Base-by-base conservation (phyloP, 371 early-diverging fungal genomes). In the Saksenaea oblongispora region DNA sequence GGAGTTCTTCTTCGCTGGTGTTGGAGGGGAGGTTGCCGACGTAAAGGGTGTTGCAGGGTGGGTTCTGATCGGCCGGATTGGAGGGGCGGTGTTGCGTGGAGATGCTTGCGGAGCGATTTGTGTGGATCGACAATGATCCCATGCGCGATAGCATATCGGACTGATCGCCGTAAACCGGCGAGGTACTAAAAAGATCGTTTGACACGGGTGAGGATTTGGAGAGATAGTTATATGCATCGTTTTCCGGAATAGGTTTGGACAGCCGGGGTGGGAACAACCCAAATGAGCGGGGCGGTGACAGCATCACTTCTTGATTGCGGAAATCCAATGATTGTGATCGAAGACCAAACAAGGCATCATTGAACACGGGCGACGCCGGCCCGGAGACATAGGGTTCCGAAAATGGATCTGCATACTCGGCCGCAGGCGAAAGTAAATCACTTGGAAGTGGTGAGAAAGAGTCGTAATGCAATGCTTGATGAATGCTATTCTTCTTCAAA, bases 21-120 rank as follows among this genome's bases (percentile, higher is more conserved):
- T 89, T 87, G 60, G 82, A 75, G 5, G 94, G 92, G 39, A 95
- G 77, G 70, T 95, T 95, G 55, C 95, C 95, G 27, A 95, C 94
- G 69, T 95, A 94, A 35, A 94, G 79, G 9, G 95, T 94, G 73
- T 95, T 95, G 83, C 96, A 94, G 1, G 95, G 95, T 31, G 94
- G 94, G 71, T 95, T 94, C 71, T 92, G 91, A 72, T 93, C 95
- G 44, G 86, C 87, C 8, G 87, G 84, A 65, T 89, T 88, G 17
- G 63, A 60, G 9, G 63, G 58, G 14, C 70, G 58, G 28, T 54
- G 53, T 18, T 54, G 59, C 9, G 36, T 28, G 69, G 71, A 39
- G 62, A 64, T 11, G 72, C 56, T 34, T 55, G 66, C 63, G 10
- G 66, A 63, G 15, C 71, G 61, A 4, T 36, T 54, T 22, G 63